Conservation (phyloP, 208 protist species). For the Porcisia deanei region DNA sequence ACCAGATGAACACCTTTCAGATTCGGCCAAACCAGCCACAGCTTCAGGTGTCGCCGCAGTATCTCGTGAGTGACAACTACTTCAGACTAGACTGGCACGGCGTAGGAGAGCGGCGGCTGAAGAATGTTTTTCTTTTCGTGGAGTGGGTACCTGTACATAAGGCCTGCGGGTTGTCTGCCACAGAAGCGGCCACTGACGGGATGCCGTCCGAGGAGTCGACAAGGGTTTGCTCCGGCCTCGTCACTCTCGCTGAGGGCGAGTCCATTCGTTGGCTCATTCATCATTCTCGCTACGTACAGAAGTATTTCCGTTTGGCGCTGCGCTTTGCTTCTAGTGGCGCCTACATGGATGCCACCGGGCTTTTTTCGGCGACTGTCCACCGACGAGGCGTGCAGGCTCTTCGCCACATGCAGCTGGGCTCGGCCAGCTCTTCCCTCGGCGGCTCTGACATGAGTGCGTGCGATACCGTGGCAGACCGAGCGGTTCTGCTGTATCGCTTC, state of each 20-base stretch:
- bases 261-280: constrained; percentile 90
- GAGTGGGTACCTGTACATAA: constrained; percentile 79
- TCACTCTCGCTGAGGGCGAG: constrained; percentile 90
- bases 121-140: constrained; percentile 88
- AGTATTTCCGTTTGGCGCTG: constrained; percentile 39
- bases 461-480: constrained; percentile 21
- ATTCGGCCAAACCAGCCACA: constrained; percentile 41
- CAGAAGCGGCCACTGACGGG: neutral
- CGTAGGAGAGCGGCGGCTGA: constrained; percentile 86
- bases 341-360: constrained; percentile 55
- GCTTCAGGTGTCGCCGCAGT: constrained; percentile 57
- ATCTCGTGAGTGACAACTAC: constrained; percentile 92
- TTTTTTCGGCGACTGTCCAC: constrained; percentile 30
- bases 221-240: constrained; percentile 49
- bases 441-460: constrained; percentile 7
- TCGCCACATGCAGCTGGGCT: constrained; percentile 16
- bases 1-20: constrained; percentile 67
- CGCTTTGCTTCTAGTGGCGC: constrained; percentile 49
- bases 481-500: constrained; percentile 70
- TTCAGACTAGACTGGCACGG: constrained; percentile 89
- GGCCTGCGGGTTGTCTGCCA: neutral
- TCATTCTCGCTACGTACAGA: constrained; percentile 36
- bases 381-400: constrained; percentile 19
- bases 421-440: neutral
- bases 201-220: constrained; percentile 1